Conservation (phyloP, 164 flowering plant genomes). For the Dillenia suffruticosa region DNA sequence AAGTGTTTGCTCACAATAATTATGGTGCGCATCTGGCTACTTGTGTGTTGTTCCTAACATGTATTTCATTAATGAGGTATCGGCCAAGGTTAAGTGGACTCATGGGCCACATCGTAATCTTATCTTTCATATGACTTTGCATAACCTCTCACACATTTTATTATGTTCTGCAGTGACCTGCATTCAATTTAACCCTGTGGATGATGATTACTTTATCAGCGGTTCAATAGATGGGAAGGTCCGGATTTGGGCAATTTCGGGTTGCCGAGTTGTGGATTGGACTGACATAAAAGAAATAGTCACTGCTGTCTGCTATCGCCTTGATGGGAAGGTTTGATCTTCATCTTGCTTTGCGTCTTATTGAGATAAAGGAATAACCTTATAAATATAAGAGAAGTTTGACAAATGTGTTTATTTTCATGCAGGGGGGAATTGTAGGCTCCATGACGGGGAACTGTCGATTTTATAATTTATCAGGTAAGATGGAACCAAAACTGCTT, state of each 20-base stretch:
- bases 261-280: constrained; percentile 84
- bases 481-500: not conserved
- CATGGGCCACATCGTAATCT: constrained; percentile 1
- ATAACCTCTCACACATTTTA: constrained; percentile 2
- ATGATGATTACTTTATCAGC: constrained; percentile 83
- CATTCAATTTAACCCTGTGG: constrained; percentile 79
- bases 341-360: constrained; percentile 1
- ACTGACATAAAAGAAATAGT: constrained; percentile 66
- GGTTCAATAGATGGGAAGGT: constrained; percentile 95
- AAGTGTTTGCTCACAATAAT: constrained; percentile 56
- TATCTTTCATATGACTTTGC: not conserved
- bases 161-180: constrained; percentile 67
- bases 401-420: constrained; percentile 3
- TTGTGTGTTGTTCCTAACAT: constrained; percentile 4
- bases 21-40: constrained; percentile 41
- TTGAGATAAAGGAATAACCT: constrained; percentile 2
- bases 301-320: constrained; percentile 80
- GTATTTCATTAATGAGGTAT: constrained; percentile 2
- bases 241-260: constrained; percentile 71
- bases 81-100: not conserved
- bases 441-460: constrained; percentile 65
- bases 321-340: constrained; percentile 72
- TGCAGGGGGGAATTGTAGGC: constrained; percentile 81
- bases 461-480: constrained; percentile 69
- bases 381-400: not conserved